phyloP scores from a whole-genome alignment of 768 basidiomycete species.

The Strobilomyces confusus region DNA sequence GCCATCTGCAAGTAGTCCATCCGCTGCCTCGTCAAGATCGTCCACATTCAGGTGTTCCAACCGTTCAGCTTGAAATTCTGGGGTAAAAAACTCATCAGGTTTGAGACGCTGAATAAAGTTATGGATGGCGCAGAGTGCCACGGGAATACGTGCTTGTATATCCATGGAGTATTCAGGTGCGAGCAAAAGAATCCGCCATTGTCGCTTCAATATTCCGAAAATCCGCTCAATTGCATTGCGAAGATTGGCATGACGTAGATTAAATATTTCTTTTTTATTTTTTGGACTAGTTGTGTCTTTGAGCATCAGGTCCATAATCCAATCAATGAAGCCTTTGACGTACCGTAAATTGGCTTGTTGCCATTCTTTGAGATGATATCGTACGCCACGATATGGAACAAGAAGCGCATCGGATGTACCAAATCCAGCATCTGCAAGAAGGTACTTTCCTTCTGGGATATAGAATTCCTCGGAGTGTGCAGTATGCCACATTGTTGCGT shows the following conservation, averaged over 20 bases:
- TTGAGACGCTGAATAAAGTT: not conserved
- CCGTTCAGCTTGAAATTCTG: not conserved
- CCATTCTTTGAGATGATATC: not conserved
- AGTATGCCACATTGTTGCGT: not conserved
- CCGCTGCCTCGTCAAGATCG: not conserved
- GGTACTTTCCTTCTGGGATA: not conserved
- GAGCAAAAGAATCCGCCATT: not conserved
- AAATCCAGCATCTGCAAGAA: not conserved
- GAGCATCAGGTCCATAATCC: too few relatives aligned
- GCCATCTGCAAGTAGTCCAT: not conserved
- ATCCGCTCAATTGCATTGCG: not conserved
- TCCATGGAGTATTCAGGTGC: not conserved
- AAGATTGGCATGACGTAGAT: not conserved
- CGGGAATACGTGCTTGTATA: not conserved
- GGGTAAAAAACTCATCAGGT: not conserved
- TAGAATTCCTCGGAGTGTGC: not conserved
- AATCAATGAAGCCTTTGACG: not conserved
- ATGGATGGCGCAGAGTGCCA: not conserved
- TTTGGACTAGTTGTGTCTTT: not conserved
- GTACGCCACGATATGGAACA: not conserved
- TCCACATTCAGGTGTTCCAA: not conserved
- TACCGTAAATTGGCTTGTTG: not conserved
- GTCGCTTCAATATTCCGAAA: not conserved
- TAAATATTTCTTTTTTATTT: not conserved
- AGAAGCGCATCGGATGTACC: not conserved